Percentiles rank a stretch among this genome's conserved stretches.
Evolutionary conservation across 257 asterid species (phyloP).

Genomic region (Hygrophila difformis): DNA sequence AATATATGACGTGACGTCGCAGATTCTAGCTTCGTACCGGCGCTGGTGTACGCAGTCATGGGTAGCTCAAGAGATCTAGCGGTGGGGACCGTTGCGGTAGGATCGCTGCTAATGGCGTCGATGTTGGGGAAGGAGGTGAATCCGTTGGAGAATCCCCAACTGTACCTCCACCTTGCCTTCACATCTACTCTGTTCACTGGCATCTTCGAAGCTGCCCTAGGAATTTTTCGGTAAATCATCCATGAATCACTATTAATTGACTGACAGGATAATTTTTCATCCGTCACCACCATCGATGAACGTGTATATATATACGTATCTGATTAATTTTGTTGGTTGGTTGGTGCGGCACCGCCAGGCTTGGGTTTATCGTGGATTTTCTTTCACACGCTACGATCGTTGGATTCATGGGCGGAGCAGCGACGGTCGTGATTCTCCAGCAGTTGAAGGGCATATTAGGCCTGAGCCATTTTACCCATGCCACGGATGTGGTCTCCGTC

Average conservation of each 20-base stretch:
- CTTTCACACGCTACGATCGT: constrained; percentile 96
- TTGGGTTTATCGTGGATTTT: constrained; percentile 92
- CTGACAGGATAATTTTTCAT: too few species aligned
- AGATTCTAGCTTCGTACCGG: constrained; percentile 69
- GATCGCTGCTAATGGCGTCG: constrained; percentile 49
- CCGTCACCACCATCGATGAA: neutral
- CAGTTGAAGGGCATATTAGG: constrained; percentile 80
- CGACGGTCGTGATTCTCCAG: constrained; percentile 82
- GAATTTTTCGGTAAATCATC: constrained; percentile 35
- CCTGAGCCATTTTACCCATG: constrained; percentile 67
- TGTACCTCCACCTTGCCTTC: constrained; percentile 60
- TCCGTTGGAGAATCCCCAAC: constrained; percentile 30
- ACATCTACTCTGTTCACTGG: constrained; percentile 59
- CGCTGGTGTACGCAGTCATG: constrained; percentile 53
- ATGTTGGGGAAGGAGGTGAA: constrained; percentile 47
- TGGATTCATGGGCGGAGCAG: constrained; percentile 97
- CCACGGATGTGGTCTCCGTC: constrained; percentile 68
- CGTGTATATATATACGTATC: too few species aligned
- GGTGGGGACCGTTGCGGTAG: constrained; percentile 67
- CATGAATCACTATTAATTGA: neutral
- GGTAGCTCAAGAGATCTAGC: constrained; percentile 69
- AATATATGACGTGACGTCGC: neutral
- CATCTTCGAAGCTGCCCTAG: constrained; percentile 43
- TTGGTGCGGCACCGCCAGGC: constrained; percentile 34
- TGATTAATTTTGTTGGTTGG: neutral